A percentile compares a stretch with the other conserved stretches of the same genome.
phyloP scores from a whole-genome alignment of 805 yeast species.

The Ogataea pilisensis region DNA sequence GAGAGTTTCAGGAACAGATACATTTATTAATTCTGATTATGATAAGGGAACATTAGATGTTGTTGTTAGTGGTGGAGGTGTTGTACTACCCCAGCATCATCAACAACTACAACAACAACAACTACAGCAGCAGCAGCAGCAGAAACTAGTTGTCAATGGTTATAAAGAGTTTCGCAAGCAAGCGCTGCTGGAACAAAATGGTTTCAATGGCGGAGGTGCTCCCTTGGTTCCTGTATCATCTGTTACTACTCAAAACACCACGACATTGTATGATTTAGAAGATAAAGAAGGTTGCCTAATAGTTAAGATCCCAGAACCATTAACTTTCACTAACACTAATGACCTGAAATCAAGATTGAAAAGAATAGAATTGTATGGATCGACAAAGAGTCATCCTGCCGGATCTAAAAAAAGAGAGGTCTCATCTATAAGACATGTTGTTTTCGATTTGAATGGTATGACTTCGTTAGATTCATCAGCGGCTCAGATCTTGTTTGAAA shows the following conservation, averaged over 20 bases:
- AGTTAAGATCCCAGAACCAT: conserved; percentile 81
- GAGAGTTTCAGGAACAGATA: conserved; percentile 54
- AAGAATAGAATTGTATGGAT: conserved; percentile 74
- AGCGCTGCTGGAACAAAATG: conserved; percentile 10
- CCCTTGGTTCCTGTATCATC: neutral
- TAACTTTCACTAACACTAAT: conserved; percentile 81
- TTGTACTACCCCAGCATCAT: no score
- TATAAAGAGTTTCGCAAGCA: conserved; percentile 24
- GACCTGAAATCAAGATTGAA: conserved; percentile 64
- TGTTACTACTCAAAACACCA: neutral
- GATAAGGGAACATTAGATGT: conserved; percentile 20
- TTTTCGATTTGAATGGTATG: conserved; percentile 82
- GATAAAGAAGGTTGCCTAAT: conserved; percentile 69
- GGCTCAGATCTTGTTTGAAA: conserved; percentile 62
- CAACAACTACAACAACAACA: no score
- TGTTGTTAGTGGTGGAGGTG: no score
- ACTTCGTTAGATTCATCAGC: conserved; percentile 76
- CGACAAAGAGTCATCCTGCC: conserved; percentile 73
- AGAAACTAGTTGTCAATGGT: conserved; percentile 22
- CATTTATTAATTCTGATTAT: conserved; percentile 69
- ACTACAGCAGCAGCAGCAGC: no score
- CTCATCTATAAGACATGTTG: conserved; percentile 46
- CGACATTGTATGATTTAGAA: conserved; percentile 29
- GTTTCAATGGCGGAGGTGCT: neutral
- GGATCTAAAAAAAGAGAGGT: conserved; percentile 24